A percentile compares a stretch with the other conserved stretches of the same genome.
Evolutionary conservation across 495 filamentous ascomycete genomes (phyloP).

Genomic region (Aspergillus sclerotioniger): DNA sequence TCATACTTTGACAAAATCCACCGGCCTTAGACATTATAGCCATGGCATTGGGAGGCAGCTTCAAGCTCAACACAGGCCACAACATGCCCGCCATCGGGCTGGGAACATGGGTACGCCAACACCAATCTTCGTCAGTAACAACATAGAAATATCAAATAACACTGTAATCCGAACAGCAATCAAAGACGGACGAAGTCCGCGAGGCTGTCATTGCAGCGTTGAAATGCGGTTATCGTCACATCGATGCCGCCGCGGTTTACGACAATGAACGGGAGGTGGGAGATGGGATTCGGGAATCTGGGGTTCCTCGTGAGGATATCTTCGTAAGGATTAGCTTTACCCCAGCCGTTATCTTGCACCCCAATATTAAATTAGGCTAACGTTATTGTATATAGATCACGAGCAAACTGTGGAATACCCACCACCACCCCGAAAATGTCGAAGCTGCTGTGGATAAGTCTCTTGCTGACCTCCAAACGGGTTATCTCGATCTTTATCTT

Average conservation of each 20-base stretch:
- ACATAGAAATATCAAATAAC: background rate
- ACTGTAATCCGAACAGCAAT: slow-evolving; percentile 53
- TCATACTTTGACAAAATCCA: too few species aligned
- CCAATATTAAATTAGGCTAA: too few species aligned
- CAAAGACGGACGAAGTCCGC: slow-evolving; percentile 33
- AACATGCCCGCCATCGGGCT: slow-evolving; percentile 69
- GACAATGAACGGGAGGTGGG: slow-evolving; percentile 72
- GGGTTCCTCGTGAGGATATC: slow-evolving; percentile 60
- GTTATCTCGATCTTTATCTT: slow-evolving; percentile 74
- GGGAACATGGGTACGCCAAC: slow-evolving; percentile 53
- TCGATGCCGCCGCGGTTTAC: slow-evolving; percentile 71
- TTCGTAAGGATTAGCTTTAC: too few species aligned
- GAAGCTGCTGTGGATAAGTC: slow-evolving; percentile 57
- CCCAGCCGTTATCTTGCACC: too few species aligned
- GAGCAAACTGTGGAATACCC: slow-evolving; percentile 44
- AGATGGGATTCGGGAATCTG: slow-evolving; percentile 55
- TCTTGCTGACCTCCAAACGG: slow-evolving; percentile 65
- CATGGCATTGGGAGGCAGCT: slow-evolving; percentile 39
- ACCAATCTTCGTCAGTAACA: background rate
- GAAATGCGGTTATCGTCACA: slow-evolving; percentile 61
- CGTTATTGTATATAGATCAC: slow-evolving; percentile 11
- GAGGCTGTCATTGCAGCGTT: slow-evolving; percentile 60
- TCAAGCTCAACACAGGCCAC: slow-evolving; percentile 52
- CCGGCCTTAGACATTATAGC: too few species aligned
- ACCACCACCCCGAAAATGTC: slow-evolving; percentile 51